Percentiles rank a stretch among this genome's conserved stretches.
phyloP scores from a whole-genome alignment of 73 alveolate genomes.

The Paramecium sonneborni region DNA sequence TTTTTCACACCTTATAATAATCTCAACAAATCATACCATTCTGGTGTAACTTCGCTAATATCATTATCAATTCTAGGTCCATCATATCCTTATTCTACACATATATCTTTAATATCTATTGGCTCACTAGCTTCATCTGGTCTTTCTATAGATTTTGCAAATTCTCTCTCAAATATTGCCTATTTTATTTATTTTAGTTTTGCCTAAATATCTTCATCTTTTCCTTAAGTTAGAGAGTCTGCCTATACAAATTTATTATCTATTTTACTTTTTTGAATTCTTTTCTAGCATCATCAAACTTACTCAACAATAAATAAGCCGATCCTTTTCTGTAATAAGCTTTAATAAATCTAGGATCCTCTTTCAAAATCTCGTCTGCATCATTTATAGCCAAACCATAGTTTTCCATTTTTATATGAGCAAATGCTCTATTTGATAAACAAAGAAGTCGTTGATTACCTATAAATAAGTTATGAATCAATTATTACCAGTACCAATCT shows the following conservation, averaged over 20 bases:
- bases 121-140: constrained; percentile 67
- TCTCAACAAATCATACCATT: constrained; percentile 35
- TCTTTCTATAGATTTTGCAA: constrained; percentile 82
- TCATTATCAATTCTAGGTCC: constrained; percentile 90
- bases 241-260: constrained; percentile 37
- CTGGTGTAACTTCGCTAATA: constrained; percentile 68
- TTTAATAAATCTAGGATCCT: constrained; percentile 87
- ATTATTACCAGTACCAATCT: constrained; percentile 46
- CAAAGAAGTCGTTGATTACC: constrained; percentile 80
- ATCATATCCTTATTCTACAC: constrained; percentile 81
- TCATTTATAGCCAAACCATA: constrained; percentile 96
- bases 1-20: constrained; percentile 83
- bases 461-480: neutral
- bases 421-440: constrained; percentile 93
- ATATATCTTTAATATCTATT: constrained; percentile 77
- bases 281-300: constrained; percentile 84
- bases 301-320: constrained; percentile 85
- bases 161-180: constrained; percentile 80
- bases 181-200: constrained; percentile 80
- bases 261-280: constrained; percentile 74
- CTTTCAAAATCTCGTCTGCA: constrained; percentile 89
- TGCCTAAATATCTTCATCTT: constrained; percentile 85
- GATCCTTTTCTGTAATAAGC: constrained; percentile 96
- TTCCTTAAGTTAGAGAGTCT: constrained; percentile 64
- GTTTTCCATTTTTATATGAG: constrained; percentile 91